Base-by-base conservation (phyloP, 371 early-diverging fungal species). In the Haplosporangium sp. region DNA sequence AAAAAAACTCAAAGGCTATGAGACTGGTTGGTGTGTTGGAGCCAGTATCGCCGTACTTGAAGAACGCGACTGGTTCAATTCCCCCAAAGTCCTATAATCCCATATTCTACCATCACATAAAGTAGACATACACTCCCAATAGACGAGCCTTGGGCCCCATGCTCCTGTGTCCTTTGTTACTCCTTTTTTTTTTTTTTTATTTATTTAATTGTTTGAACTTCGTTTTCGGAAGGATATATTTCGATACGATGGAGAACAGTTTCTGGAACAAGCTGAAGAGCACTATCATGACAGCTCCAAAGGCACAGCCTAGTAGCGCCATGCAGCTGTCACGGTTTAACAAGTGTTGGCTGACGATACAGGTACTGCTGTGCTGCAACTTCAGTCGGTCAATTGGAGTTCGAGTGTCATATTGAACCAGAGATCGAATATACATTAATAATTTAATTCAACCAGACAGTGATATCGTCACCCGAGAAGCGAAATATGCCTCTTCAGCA, bases 1-100 rank as follows among this genome's bases (percentile, higher is more conserved):
- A 38, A 94, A 97, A 76, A 97, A 97, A 85, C 94, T 98, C 68
- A 90, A 92, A 48, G 96, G 91, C 20, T 90, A 95, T 39, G 97
- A 98, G 76, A 96, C 96, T n/a, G 98, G 98, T 13, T 98, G 98
- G 98, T 94, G 94, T 71, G 86, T 98, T 34, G 98, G 98, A 48
- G 96, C 96, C 8, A 91, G 96, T 15, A 92, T 98, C 67, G 89
- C 92, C 3, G 87, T 94, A 62, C 84, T 94, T 20, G 90, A 92
- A 68, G 86, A 87, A 69, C 84, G 75, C 52, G 63, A 83, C 57
- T 74, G 86, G 66, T 85, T 67, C 40, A 40, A 67, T 47, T 50
- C 35, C 10, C 39, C 70, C 5, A 53, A 42, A 7, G 39, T 40
- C 15, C 20, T 39, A n/a, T 59, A 59, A 27, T 27, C 27, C 27